Evolutionary conservation across 2,329 filamentous ascomycete genomes (phyloP).

Genomic region (Sarocladiaceae sp.): DNA sequence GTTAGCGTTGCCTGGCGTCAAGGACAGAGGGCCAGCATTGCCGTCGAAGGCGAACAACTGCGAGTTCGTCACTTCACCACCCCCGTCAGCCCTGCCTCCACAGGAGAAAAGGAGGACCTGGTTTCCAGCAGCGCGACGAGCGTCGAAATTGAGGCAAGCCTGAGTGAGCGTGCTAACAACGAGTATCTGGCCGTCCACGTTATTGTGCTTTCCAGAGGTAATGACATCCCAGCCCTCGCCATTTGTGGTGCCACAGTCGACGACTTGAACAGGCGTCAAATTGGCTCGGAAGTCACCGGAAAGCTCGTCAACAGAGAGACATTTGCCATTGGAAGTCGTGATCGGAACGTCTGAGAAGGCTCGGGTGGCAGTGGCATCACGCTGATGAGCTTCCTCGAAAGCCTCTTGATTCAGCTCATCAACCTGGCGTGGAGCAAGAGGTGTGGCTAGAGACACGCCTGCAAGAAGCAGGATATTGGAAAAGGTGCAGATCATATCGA

Average conservation of each 20-base stretch:
- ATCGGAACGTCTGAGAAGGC: constrained; percentile 38
- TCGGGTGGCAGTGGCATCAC: constrained; percentile 36
- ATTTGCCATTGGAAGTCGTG: constrained; percentile 36
- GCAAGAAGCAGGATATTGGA: constrained; percentile 19
- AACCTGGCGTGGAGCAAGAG: constrained; percentile 26
- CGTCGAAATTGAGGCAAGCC: constrained; percentile 54
- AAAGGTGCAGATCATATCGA: not conserved
- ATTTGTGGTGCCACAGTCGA: constrained; percentile 33
- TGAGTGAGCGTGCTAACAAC: constrained; percentile 51
- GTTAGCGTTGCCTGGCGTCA: constrained; percentile 39
- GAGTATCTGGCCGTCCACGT: constrained; percentile 38
- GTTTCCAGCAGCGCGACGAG: constrained; percentile 40
- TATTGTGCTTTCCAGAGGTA: constrained; percentile 44
- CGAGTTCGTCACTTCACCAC: constrained; percentile 42
- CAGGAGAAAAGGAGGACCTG: constrained; percentile 53
- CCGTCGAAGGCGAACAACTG: constrained; percentile 45
- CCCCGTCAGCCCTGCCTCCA: constrained; percentile 49
- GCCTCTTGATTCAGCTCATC: constrained; percentile 35
- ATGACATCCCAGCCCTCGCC: constrained; percentile 43
- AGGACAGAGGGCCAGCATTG: constrained; percentile 31
- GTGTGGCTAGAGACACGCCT: constrained; percentile 19
- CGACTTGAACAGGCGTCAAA: constrained; percentile 38
- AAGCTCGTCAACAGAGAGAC: constrained; percentile 39
- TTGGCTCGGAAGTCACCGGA: constrained; percentile 44
- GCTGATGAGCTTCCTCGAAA: constrained; percentile 37